These are phyloP conservation scores for Phaeolepiota aurea DNA, from an alignment of 768 basidiomycete genomes.

Conservation along the genomic window DNA sequence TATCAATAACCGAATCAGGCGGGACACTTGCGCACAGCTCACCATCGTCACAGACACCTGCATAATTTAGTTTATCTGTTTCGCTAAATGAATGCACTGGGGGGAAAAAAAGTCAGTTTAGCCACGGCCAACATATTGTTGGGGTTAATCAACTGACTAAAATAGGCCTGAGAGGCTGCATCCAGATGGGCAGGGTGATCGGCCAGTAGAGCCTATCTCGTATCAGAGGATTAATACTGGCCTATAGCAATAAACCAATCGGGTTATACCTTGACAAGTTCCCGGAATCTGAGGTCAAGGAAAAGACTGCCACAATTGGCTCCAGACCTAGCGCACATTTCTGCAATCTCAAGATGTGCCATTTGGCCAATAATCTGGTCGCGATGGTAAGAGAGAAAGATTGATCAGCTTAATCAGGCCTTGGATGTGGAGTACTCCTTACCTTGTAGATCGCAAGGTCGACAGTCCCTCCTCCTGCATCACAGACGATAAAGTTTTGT, in stretches of 20 bases:
- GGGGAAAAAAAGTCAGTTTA: constrained; percentile 1
- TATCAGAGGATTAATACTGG: neutral
- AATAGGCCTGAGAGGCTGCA: constrained; percentile 73
- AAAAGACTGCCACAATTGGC: constrained; percentile 85
- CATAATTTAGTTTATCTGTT: constrained; percentile 77
- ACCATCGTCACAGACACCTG: constrained; percentile 72
- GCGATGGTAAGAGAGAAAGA: constrained; percentile 8
- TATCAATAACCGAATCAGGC: neutral
- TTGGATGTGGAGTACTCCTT: too few species aligned
- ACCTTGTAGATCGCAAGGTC: constrained; percentile 55
- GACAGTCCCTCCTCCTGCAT: constrained; percentile 82
- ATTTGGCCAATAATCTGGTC: constrained; percentile 70
- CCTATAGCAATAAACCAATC: neutral
- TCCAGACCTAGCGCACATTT: constrained; percentile 82
- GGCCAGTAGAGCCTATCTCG: constrained; percentile 42
- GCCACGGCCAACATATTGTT: neutral
- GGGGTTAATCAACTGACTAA: constrained; percentile 34
- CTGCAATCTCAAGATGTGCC: constrained; percentile 81
- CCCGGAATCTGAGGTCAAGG: constrained; percentile 79
- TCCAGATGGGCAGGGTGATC: constrained; percentile 85
- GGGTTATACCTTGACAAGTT: constrained; percentile 54
- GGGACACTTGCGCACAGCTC: constrained; percentile 11
- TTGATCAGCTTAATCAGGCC: constrained; percentile 3
- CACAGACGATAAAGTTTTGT: constrained; percentile 88
- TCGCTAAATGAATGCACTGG: constrained; percentile 80